Conservation (phyloP, 768 basidiomycete species). For the Hypsizygus marmoreus region DNA sequence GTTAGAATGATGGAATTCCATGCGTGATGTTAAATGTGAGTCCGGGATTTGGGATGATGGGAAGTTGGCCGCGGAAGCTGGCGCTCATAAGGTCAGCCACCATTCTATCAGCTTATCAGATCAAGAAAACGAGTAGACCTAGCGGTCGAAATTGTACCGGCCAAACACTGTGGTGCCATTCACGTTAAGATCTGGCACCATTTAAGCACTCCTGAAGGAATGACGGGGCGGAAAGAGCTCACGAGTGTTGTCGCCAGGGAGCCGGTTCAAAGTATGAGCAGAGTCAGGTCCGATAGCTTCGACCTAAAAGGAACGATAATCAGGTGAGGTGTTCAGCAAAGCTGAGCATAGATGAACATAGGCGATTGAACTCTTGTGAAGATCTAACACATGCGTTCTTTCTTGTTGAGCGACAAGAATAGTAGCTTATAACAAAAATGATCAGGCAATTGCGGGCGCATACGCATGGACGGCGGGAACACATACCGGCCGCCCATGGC, state of each 20-base stretch:
- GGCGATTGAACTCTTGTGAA: slow-evolving; percentile 38
- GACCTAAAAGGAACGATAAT: slow-evolving; percentile 18
- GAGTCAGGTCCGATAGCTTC: slow-evolving; percentile 42
- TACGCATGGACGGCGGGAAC: neutral
- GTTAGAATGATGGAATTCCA: slow-evolving; percentile 40
- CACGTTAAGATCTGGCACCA: slow-evolving; percentile 31
- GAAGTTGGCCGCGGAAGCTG: slow-evolving; percentile 36
- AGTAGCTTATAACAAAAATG: slow-evolving; percentile 25
- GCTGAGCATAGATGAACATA: slow-evolving; percentile 22
- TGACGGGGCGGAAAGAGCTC: slow-evolving; percentile 1
- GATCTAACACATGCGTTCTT: slow-evolving; percentile 38
- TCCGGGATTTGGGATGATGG: slow-evolving; percentile 35
- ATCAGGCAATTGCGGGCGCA: too few relatives aligned
- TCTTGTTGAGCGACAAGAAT: slow-evolving; percentile 37
- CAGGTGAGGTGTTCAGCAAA: neutral
- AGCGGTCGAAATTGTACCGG: slow-evolving; percentile 8
- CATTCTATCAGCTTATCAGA: slow-evolving; percentile 27
- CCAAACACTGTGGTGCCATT: slow-evolving; percentile 46
- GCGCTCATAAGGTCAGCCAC: slow-evolving; percentile 36
- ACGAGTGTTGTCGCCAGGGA: slow-evolving; percentile 41
- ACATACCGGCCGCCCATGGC: slow-evolving; percentile 38
- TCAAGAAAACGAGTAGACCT: neutral
- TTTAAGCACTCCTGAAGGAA: neutral
- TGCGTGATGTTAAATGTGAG: slow-evolving; percentile 39
- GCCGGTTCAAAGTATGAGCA: slow-evolving; percentile 39